phyloP scores from a whole-genome alignment of 768 basidiomycete genomes.

The Rhodotorula kratochvilovae region DNA sequence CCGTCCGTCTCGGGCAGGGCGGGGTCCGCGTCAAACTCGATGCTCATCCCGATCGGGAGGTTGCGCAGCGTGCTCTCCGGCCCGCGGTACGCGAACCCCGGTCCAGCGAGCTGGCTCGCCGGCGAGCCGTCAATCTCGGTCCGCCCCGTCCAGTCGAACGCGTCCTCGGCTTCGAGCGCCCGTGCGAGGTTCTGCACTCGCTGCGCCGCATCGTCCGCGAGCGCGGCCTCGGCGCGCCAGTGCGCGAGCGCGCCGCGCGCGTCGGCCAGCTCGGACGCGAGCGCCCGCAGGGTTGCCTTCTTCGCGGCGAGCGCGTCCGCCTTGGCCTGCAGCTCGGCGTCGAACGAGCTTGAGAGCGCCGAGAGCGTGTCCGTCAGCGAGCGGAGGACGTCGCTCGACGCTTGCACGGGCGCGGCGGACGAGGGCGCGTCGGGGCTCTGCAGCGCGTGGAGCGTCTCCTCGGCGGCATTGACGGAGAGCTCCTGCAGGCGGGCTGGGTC shows the following conservation, averaged over 20 bases:
- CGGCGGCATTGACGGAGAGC: conserved; percentile 65
- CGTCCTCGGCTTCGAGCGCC: conserved; percentile 70
- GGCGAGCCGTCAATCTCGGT: conserved; percentile 51
- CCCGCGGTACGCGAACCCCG: conserved; percentile 67
- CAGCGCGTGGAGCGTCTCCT: conserved; percentile 52
- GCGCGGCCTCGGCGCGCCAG: conserved; percentile 68
- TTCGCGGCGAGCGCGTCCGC: conserved; percentile 82
- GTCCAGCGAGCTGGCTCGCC: conserved; percentile 43
- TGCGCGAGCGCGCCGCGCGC: conserved; percentile 70
- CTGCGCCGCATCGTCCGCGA: conserved; percentile 75
- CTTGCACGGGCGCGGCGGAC: conserved; percentile 57
- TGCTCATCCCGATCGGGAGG: conserved; percentile 62
- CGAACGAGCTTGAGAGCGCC: conserved; percentile 69
- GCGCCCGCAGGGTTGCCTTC: conserved; percentile 77
- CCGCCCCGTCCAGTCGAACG: conserved; percentile 85
- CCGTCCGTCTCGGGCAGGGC: conserved; percentile 57
- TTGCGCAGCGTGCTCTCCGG: conserved; percentile 63
- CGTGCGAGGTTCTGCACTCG: conserved; percentile 77
- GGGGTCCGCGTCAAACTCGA: conserved; percentile 66
- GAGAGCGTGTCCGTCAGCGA: conserved; percentile 85
- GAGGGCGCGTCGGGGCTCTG: neutral
- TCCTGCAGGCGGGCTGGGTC: conserved; percentile 58
- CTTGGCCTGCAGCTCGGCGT: conserved; percentile 75
- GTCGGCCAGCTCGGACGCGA: conserved; percentile 88
- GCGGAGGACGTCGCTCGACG: conserved; percentile 79